Conservation (phyloP, 1,284 basidiomycete species). For the Moesziomyces sp. region DNA sequence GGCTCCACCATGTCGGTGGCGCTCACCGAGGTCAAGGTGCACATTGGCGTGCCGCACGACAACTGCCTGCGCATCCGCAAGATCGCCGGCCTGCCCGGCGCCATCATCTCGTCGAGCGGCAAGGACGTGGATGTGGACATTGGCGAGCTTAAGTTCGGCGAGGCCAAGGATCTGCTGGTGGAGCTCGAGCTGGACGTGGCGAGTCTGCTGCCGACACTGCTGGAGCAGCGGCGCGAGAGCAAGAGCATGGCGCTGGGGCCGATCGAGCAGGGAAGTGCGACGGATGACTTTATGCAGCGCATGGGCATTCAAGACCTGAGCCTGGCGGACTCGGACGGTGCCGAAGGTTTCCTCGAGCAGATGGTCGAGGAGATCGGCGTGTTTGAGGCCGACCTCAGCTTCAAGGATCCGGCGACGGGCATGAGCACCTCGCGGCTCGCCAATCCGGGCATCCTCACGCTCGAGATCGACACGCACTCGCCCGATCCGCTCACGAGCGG, state of each 20-base stretch:
- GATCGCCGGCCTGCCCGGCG: constrained; percentile 53
- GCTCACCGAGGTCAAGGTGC: constrained; percentile 56
- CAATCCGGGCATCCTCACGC: constrained; percentile 52
- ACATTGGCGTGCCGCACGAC: constrained; percentile 59
- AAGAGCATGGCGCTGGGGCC: constrained; percentile 36
- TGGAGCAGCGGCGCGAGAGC: constrained; percentile 29
- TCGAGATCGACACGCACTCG: constrained; percentile 58
- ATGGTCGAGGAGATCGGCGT: constrained; percentile 62
- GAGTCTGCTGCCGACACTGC: constrained; percentile 37
- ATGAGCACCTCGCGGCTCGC: constrained; percentile 39
- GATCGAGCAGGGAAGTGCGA: constrained; percentile 58
- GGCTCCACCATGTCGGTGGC: constrained; percentile 63
- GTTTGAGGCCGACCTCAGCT: constrained; percentile 59
- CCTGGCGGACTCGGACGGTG: constrained; percentile 42
- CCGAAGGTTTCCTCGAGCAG: constrained; percentile 46
- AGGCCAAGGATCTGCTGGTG: constrained; percentile 59
- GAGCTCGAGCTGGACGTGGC: constrained; percentile 61
- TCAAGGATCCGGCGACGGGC: constrained; percentile 52
- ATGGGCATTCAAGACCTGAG: constrained; percentile 59
- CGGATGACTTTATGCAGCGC: constrained; percentile 62
- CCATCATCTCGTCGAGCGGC: constrained; percentile 82
- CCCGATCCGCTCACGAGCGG: constrained; percentile 52
- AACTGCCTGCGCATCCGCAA: constrained; percentile 62
- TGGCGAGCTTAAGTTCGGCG: constrained; percentile 73
- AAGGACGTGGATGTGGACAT: constrained; percentile 93